Base-by-base conservation (phyloP, 148 eudicot species). In the Fallopia convolvulus region DNA sequence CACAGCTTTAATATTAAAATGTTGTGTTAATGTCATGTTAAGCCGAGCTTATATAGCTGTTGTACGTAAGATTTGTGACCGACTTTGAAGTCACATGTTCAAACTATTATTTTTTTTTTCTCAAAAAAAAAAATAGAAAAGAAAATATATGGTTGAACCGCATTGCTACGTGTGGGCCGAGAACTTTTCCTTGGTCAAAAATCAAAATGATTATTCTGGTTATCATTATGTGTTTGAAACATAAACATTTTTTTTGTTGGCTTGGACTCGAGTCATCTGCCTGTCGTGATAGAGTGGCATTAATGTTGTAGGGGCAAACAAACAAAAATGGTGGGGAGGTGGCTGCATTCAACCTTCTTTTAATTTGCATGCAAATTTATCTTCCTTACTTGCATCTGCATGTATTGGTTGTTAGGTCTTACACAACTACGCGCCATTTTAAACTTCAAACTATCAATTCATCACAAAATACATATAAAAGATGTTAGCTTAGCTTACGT, bases 301-400 rank as follows among this genome's bases (percentile, higher is more conserved):
- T 18, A 52, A 52, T 52, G 58, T 52, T 52, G 58, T 3, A 52
- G 7, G 47, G 1, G 23, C 61, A n/a, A 55, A 18, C 23, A 55
- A 55, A 55, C 61, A 55, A 55, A 55, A 55, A 55, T 55, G 61
- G 61, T 55, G 61, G 61, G 60, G 61, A 48, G 50, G 50, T 48
- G 50, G 50, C 15, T 48, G 50, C 23, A 20, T 55, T 55, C 26
- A 55, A 55, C n/a, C 21, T 55, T 9, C 23, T 18, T 55, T 55
- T n/a, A n/a, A n/a, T n/a, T n/a, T 18, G 61, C 23, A n/a, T 55
- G 5, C 15, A 14, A 50, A 5, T 15, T 5, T 50, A 15, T 50
- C 56, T 12, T 15, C 56, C 15, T 15, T 14, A 42, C 46, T 8
- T 6, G 46, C 46, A 42, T 42, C 8, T 42, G 13, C 3, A 48